Evolutionary conservation across 208 protist genomes (phyloP).

Genomic region (Strigomonas galati): DNA sequence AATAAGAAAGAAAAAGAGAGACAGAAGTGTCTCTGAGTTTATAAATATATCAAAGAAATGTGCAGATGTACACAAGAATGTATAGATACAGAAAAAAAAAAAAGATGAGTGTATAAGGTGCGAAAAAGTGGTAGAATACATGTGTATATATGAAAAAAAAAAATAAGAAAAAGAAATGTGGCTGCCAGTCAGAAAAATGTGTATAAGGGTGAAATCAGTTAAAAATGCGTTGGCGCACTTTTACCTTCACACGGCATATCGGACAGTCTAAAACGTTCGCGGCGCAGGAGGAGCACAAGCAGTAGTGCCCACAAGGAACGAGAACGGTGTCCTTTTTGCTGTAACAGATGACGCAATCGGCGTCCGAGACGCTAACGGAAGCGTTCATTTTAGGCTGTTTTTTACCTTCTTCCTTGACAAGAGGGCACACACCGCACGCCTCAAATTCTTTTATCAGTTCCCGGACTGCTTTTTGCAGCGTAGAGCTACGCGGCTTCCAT

Average conservation of each 20-base stretch:
- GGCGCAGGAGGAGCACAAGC: conserved; percentile 41
- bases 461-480: conserved; percentile 28
- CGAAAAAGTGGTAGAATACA: neutral
- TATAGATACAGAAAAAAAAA: neutral
- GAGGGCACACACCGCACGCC: conserved; percentile 31
- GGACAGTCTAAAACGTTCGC: conserved; percentile 47
- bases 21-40: neutral
- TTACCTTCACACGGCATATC: conserved; percentile 41
- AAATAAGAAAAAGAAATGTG: conserved; percentile 11
- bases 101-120: neutral
- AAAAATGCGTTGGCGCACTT: conserved; percentile 42
- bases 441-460: conserved; percentile 17
- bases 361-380: conserved; percentile 6
- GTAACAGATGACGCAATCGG: conserved; percentile 47
- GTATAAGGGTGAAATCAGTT: conserved; percentile 3
- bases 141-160: neutral
- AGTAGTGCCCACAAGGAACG: conserved; percentile 58
- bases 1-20: neutral
- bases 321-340: conserved; percentile 38
- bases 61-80: neutral
- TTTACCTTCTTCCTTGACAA: conserved; percentile 33
- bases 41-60: neutral
- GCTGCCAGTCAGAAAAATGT: no score
- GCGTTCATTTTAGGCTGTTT: neutral
- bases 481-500: conserved; percentile 41